Evolutionary conservation across 2,329 filamentous ascomycete species (phyloP), one percentile per base, ranked within the genome.

Genomic region (Colletotrichum euphorbiae): DNA sequence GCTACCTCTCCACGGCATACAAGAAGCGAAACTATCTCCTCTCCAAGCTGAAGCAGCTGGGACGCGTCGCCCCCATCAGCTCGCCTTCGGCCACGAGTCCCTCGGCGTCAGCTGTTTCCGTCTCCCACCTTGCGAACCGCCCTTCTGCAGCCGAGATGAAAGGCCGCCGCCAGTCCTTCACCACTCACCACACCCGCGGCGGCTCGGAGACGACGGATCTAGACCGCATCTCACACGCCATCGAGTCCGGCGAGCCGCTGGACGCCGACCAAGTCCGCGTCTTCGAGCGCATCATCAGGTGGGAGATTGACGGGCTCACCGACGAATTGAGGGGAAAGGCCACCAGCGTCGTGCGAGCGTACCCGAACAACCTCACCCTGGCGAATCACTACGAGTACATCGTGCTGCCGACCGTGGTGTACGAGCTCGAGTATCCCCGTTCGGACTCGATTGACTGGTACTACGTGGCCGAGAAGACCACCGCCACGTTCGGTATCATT

Each of bases 361-460:
- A 94, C 74, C 92, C 92, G 0, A 81, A 85, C 55, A 94, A 94
- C 74, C 81, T 94, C 42, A 92, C 87, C 0, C 72, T 89, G 11
- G 68, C 74, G 55, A 90, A 92, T 74, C 89, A 91, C 72, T 87
- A 89, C 74, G 90, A 93, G 75, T 95, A 91, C 83, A 89, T 92
- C 56, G 86, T 89, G 48, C 82, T 94, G 9, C 92, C 92, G 3
- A 94, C 92, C 0, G 80, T 94, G 4, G 90, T 94, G 13, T 95
- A 94, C 76, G 92, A 95, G 75, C 84, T 92, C 50, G 89, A 92
- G 73, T 94, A 94, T 73, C 92, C 92, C 2, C 86, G 91, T 48
- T 83, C 84, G 5, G 87, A 92, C 17, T 82, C 77, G 4, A 91
- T 93, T 71, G 89, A 91, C 77, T 93, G 91, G 91, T 83, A 81